Evolutionary conservation across 139 green algal species (phyloP), one percentile per base, ranked within the genome.

Genomic region (Gonium pectorale): DNA sequence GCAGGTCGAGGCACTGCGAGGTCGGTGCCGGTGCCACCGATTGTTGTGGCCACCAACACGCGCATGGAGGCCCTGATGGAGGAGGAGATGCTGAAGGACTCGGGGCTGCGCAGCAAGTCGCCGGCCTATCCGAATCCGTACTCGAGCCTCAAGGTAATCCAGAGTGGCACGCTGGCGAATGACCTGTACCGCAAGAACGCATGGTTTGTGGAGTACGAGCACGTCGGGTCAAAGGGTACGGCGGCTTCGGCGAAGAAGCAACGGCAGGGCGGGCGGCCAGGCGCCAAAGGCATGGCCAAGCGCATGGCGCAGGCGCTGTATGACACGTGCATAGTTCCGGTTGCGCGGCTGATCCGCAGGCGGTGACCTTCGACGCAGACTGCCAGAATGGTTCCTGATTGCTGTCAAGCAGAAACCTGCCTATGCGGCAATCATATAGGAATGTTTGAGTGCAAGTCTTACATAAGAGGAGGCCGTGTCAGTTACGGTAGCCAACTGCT

Each of bases 171-270:
- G 26, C 46, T 86, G 31, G 80, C 46, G 37, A 87, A 89, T 13
- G 80, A 84, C 35, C 46, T 86, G 29, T 88, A 88, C 74, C 67
- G 80, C 56, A 87, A 87, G 86, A 85, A 88, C 22, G 73, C 73
- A 5, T 80, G 74, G 74, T 37, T 88, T 56, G 59, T 43, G 1
- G 15, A 33, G 27, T 88, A 89, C 60, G 21, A 63, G 44, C 40
- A 69, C 15, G n/a, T 41, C 11, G 31, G 62, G 31, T 1, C 21
- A 19, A 40, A 41, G 62, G 31, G 8, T 17, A 6, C 15, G 56
- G 15, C 5, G 56, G 19, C 15, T 29, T 5, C 5, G 56, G 21
- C 21, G 17, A 21, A 26, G 17, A 64, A 66, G 56, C 56, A 68
- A 13, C 15, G 5, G 31, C 7, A 68, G 62, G 31, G 35, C 26